A percentile compares a stretch with the other conserved stretches of the same genome.
Evolutionary conservation across 139 green algal genomes (phyloP).

Genomic region (Ulvella scutata): DNA sequence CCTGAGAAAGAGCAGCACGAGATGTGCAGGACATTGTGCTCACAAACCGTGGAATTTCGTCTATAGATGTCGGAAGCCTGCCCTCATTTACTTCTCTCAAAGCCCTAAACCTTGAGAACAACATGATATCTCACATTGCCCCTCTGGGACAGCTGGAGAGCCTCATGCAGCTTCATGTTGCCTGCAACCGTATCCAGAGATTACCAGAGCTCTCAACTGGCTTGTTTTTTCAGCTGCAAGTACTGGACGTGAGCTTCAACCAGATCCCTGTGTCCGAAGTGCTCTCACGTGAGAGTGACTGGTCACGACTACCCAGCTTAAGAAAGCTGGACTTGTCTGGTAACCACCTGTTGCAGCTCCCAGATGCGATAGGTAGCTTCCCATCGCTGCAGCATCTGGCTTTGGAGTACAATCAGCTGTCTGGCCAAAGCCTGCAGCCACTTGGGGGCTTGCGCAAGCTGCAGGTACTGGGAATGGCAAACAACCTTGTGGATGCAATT

Average conservation of each 20-base stretch:
- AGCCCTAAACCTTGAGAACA: neutral
- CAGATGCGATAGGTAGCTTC: neutral
- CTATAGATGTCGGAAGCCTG: neutral
- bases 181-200: neutral
- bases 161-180: neutral
- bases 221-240: neutral
- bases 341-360: neutral
- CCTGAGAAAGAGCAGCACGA: no score
- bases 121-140: neutral
- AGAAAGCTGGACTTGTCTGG: neutral
- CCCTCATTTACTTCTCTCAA: neutral
- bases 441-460: neutral
- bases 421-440: neutral
- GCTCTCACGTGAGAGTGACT: neutral
- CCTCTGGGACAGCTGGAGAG: neutral
- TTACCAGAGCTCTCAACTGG: neutral
- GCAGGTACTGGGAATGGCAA: neutral
- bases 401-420: neutral
- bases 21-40: neutral
- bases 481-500: neutral
- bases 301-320: neutral
- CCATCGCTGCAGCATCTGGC: neutral
- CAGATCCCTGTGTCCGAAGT: neutral
- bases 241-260: neutral
- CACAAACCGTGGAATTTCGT: neutral